Evolutionary conservation across 768 basidiomycete genomes (phyloP), one percentile per base, ranked within the genome.

Genomic region (Brasilioporus rufonigricans): DNA sequence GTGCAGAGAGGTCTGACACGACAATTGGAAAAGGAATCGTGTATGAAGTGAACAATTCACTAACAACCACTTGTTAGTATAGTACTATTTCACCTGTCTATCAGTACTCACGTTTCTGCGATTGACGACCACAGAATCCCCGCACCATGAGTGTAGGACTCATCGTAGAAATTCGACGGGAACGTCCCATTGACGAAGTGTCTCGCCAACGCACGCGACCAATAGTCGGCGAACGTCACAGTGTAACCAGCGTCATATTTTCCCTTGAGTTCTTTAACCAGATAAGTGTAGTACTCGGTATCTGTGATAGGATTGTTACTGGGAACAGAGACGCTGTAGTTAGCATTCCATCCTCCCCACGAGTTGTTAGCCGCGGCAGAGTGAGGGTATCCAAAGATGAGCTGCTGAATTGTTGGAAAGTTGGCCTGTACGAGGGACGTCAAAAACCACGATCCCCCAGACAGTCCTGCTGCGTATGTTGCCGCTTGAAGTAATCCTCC

Each of bases 401-500:
- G 67, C 12, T 77, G 68, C 33, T 74, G 71, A 0, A 76, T 65
- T 4, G 65, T 69, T 12, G 74, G 72, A 40, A 78, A 71, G 65
- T 74, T 70, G 56, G 75, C 71, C 48, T 77, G 70, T 1, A 63
- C 64, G 35, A 79, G 71, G 2, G 76, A 78, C 11, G 72, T 72
- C 32, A 74, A 29, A 4, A 76, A 41, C 74, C 74, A 76, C 0
- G 70, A 61, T 1, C 72, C 72, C 1, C 79, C 80, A 0, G 79
- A 80, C 12, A 85, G 66, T 1, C 80, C 85, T 1, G 80, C 47
- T 12, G 82, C 61, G 64, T 85, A 84, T 1, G 76, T 74, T 3
- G 81, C 74, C 3, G 77, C 65, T 62, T 84, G 84, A 33, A 83
- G 69, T 14, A 84, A 70, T 0, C 81, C 82, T 0, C 80, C 82